Percentiles rank a stretch among this genome's conserved stretches.
These are phyloP conservation scores for Theobroma grandiflorum DNA, from an alignment of 441 rosid species.

Conservation along the genomic window DNA sequence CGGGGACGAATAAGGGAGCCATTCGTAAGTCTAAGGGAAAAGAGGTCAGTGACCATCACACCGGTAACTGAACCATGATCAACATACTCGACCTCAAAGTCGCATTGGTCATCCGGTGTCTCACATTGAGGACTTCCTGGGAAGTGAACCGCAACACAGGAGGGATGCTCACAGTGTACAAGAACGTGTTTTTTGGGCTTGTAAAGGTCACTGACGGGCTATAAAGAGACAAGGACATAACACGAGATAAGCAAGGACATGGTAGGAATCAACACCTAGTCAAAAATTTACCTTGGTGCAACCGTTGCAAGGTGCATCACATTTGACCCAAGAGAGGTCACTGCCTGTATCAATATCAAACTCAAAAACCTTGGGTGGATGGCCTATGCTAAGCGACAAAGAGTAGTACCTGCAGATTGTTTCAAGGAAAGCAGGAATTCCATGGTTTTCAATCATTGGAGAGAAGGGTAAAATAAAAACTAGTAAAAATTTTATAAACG, in stretches of 20 bases:
- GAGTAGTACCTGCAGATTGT: slow-evolving; percentile 57
- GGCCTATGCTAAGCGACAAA: slow-evolving; percentile 52
- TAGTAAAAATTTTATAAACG: not conserved
- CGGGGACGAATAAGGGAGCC: slow-evolving; percentile 54
- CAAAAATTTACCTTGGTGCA: slow-evolving; percentile 60
- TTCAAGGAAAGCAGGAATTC: not conserved
- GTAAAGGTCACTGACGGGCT: slow-evolving; percentile 59
- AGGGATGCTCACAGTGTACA: slow-evolving; percentile 49
- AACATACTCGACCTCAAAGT: slow-evolving; percentile 60
- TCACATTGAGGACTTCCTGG: slow-evolving; percentile 43
- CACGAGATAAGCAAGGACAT: not conserved
- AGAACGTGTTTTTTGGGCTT: slow-evolving; percentile 52
- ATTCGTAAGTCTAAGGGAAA: slow-evolving; percentile 55
- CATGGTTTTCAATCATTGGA: slow-evolving; percentile 4
- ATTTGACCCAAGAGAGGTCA: slow-evolving; percentile 79
- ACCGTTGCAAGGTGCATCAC: slow-evolving; percentile 74
- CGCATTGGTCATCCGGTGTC: slow-evolving; percentile 61
- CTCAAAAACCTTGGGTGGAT: slow-evolving; percentile 62
- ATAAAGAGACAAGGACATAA: slow-evolving; percentile 23
- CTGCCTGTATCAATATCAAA: slow-evolving; percentile 83
- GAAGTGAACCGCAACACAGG: slow-evolving; percentile 46
- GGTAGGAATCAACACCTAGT: not conserved
- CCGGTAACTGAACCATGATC: slow-evolving; percentile 64
- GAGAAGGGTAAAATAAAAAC: not conserved
- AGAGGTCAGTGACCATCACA: slow-evolving; percentile 54